A percentile compares a stretch with the other conserved stretches of the same genome.
Evolutionary conservation across 306 rosid species (phyloP).

Genomic region (Ammopiptanthus mongolicus): DNA sequence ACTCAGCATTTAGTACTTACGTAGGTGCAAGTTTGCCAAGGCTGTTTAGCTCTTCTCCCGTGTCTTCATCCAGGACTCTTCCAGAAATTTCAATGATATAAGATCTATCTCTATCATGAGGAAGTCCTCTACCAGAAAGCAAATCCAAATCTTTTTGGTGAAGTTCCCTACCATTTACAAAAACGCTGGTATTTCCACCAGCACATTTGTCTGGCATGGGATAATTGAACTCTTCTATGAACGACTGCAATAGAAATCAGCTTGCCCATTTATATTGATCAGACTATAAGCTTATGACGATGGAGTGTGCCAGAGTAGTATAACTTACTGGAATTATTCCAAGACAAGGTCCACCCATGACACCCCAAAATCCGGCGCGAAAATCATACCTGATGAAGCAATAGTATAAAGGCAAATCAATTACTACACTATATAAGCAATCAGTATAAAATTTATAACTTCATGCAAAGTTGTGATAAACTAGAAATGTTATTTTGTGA

Average conservation of each 20-base stretch:
- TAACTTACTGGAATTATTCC: constrained; percentile 86
- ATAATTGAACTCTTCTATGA: constrained; percentile 76
- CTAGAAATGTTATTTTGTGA: not conserved
- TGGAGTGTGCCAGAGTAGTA: not conserved
- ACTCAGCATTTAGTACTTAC: constrained; percentile 62
- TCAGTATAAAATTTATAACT: not conserved
- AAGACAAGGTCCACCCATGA: constrained; percentile 84
- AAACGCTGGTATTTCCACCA: constrained; percentile 68
- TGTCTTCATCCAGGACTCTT: constrained; percentile 74
- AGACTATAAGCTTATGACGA: not conserved
- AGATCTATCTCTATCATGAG: constrained; percentile 56
- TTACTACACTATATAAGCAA: constrained; percentile 9
- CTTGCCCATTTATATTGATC: constrained; percentile 9
- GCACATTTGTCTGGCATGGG: constrained; percentile 82
- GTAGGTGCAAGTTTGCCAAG: constrained; percentile 98
- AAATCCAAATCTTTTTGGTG: constrained; percentile 76
- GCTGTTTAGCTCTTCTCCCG: constrained; percentile 83
- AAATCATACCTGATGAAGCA: constrained; percentile 68
- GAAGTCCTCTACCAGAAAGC: constrained; percentile 81
- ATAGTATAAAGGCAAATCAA: constrained; percentile 13
- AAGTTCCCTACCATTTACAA: constrained; percentile 91
- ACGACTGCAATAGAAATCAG: constrained; percentile 65
- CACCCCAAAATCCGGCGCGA: constrained; percentile 97
- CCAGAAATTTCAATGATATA: constrained; percentile 83
- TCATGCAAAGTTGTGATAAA: not conserved